phyloP scores from a whole-genome alignment of 371 early-diverging fungal species.

The Cokeromyces recurvatus region DNA sequence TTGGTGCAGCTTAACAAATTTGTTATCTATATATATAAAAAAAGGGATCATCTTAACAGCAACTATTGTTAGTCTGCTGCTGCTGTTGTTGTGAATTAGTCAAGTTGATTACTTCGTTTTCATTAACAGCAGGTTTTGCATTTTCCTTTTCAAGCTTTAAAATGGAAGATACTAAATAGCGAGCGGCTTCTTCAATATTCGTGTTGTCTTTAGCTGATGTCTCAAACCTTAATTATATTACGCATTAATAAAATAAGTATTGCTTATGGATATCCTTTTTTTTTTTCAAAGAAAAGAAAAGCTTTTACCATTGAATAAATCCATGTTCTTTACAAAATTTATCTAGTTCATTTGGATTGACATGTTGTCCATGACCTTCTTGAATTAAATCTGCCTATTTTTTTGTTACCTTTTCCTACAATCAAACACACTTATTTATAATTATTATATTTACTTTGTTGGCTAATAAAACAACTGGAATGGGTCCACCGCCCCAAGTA shows the following conservation, averaged over 20 bases:
- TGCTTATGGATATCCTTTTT: not conserved
- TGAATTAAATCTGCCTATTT: conserved; percentile 34
- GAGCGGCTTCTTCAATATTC: conserved; percentile 63
- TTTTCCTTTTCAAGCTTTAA: conserved; percentile 38
- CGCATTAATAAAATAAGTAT: too few relatives aligned
- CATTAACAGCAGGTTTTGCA: conserved; percentile 20
- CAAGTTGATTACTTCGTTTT: conserved; percentile 11
- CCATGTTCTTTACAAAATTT: conserved; percentile 53
- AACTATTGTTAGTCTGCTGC: too few relatives aligned
- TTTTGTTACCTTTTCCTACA: too few relatives aligned
- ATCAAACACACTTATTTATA: too few relatives aligned
- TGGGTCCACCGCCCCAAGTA: conserved; percentile 53
- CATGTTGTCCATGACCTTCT: conserved; percentile 45
- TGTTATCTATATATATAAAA: too few relatives aligned
- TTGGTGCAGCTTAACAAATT: too few relatives aligned
- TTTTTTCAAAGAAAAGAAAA: too few relatives aligned
- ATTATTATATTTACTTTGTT: conserved; percentile 53
- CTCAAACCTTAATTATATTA: conserved; percentile 45
- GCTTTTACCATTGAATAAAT: conserved; percentile 52
- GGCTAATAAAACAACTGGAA: conserved; percentile 61
- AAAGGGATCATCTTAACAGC: conserved; percentile 22
- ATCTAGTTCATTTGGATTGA: conserved; percentile 46
- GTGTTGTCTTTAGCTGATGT: conserved; percentile 66
- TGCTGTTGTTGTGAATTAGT: conserved; percentile 7
- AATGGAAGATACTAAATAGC: conserved; percentile 41